These are phyloP conservation scores for Penicillium desertorum DNA, from an alignment of 495 filamentous ascomycete genomes.

Conservation along the genomic window DNA sequence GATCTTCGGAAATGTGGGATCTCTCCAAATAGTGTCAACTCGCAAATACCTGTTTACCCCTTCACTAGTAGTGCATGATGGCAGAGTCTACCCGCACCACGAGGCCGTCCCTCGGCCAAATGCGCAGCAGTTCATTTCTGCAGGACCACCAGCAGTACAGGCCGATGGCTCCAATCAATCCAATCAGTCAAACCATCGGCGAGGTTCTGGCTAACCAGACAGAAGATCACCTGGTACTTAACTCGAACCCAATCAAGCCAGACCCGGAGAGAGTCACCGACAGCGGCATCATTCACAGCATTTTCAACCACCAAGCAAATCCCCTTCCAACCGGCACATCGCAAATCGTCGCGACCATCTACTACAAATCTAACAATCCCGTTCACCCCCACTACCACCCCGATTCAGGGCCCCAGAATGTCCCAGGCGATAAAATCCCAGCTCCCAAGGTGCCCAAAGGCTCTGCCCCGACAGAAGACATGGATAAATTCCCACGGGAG, in stretches of 20 bases:
- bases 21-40: not conserved
- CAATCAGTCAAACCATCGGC: conserved; percentile 41
- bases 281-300: conserved; percentile 46
- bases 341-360: conserved; percentile 48
- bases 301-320: conserved; percentile 43
- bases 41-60: not conserved
- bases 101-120: conserved; percentile 45
- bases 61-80: conserved; percentile 25
- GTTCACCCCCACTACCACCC: conserved; percentile 47
- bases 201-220: conserved; percentile 40
- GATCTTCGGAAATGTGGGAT: conserved; percentile 9
- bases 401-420: conserved; percentile 30
- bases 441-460: conserved; percentile 44
- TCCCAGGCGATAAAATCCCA: conserved; percentile 36
- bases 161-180: conserved; percentile 44
- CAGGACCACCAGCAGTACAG: conserved; percentile 75
- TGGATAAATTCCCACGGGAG: conserved; percentile 70
- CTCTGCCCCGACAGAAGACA: conserved; percentile 63
- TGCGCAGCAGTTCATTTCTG: conserved; percentile 69
- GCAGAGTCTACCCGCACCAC: conserved; percentile 33
- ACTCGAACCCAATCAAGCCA: conserved; percentile 44
- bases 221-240: conserved; percentile 29
- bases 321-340: conserved; percentile 39
- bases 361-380: conserved; percentile 47
- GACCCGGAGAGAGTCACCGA: conserved; percentile 46